These are phyloP conservation scores for Otatea glauca DNA, from an alignment of 176 grass and related monocot species.

Conservation along the genomic window DNA sequence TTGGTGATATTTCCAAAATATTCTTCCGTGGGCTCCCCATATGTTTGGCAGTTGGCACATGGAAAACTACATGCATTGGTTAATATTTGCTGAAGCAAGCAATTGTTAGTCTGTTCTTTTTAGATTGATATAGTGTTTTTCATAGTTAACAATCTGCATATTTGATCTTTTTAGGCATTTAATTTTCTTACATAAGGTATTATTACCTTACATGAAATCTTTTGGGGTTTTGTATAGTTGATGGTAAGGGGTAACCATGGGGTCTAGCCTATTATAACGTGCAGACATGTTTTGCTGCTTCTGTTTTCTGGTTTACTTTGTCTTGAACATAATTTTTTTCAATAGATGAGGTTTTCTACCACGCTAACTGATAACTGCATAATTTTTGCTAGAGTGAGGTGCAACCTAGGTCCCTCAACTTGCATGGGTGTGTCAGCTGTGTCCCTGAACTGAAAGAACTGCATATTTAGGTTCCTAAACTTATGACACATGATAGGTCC, in stretches of 20 bases:
- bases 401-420: neutral
- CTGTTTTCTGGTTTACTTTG: constrained; percentile 8
- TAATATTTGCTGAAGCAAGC: constrained; percentile 5
- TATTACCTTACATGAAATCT: constrained; percentile 2
- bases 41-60: constrained; percentile 11
- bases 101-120: constrained; percentile 1
- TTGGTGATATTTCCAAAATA: neutral
- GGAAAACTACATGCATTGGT: constrained; percentile 4
- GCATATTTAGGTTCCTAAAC: neutral
- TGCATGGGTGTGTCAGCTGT: neutral
- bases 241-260: neutral
- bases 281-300: neutral
- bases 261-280: constrained; percentile 10
- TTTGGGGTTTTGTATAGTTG: neutral
- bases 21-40: neutral
- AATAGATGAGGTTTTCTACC: neutral
- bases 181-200: neutral
- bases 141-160: neutral
- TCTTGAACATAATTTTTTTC: neutral
- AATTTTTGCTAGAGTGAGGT: neutral
- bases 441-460: neutral
- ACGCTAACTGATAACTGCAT: neutral
- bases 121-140: constrained; percentile 11
- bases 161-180: neutral
- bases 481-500: neutral